Conservation (phyloP, 2,329 filamentous ascomycete genomes). For the Lachnellula suecica region DNA sequence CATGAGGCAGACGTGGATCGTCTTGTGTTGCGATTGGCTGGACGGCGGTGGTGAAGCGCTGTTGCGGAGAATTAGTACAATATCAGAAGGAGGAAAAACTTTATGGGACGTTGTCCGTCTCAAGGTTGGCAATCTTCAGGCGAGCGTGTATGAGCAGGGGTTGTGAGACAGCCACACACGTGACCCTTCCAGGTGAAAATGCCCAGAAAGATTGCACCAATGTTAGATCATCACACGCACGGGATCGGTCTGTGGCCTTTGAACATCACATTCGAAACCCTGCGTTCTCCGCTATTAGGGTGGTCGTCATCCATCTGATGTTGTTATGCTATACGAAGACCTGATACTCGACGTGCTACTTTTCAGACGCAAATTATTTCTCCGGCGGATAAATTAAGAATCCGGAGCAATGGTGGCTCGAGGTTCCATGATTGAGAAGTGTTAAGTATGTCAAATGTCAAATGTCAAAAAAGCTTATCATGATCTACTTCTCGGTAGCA, state of each 20-base stretch:
- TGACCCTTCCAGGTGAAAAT: constrained; percentile 1
- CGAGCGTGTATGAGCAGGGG: constrained; percentile 13
- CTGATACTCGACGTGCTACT: background rate
- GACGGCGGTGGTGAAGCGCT: background rate
- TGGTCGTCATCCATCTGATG: constrained; percentile 14
- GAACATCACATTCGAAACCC: constrained; percentile 4
- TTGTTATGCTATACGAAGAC: constrained; percentile 10
- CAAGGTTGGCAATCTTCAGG: constrained; percentile 16
- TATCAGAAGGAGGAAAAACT: constrained; percentile 10
- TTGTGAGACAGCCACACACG: constrained; percentile 18
- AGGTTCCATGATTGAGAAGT: too few species aligned
- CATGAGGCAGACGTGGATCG: background rate
- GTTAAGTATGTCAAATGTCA: too few species aligned
- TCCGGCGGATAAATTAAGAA: too few species aligned
- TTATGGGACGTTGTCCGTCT: constrained; percentile 15
- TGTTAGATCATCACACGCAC: background rate
- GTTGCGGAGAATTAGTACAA: background rate
- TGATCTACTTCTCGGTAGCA: background rate
- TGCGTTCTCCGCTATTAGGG: background rate
- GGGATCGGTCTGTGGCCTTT: background rate
- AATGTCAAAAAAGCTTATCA: too few species aligned
- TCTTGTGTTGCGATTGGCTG: constrained; percentile 5
- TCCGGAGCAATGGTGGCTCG: too few species aligned
- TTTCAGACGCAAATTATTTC: too few species aligned
- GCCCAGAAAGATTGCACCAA: background rate